Base-by-base conservation (phyloP, 257 asterid species). In the Nicotiana attenuata region DNA sequence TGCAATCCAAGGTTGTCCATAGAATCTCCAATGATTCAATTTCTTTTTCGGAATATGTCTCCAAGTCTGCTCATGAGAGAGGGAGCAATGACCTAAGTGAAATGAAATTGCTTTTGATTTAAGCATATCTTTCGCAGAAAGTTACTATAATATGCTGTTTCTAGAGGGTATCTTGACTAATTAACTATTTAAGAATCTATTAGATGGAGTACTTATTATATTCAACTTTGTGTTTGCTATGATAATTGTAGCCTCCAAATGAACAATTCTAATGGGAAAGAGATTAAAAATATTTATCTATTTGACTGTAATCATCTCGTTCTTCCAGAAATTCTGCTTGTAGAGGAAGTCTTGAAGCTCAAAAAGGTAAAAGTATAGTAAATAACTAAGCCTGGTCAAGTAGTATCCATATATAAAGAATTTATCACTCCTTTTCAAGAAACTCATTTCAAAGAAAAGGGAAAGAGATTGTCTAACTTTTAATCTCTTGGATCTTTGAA, bases 121-220 rank as follows among this genome's bases (percentile, higher is more conserved):
- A 68, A 69, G 57, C 77, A 38, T 69, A 69, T 38, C 77, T 69
- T 69, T 69, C 13, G 77, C 77, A 69, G 57, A 69, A 69, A 69
- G 57, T 38, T n/a, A 69, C 33, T n/a, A 68, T 5, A n/a, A n/a
- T 38, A 1, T 69, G 31, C 57, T 38, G 33, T 5, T 69, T 38
- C n/a, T 68, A 35, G 24, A 31, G 47, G 52, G 52, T 66, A 66
- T 41, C 0, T 47, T 17, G 26, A 33, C 76, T 65, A 65, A 66
- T 66, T 8, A 33, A 33, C 26, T 17, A 66, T 7, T 66, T 66
- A 66, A 66, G 16, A 31, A 19, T 41, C 50, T 31, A 17, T 31
- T 33, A 31, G 50, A 41, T 41, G 50, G 50, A 41, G 50, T 41
- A 9, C 3, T 41, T 41, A 9, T 41, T 41, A 41, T 41, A 9